Evolutionary conservation across 1,284 basidiomycete genomes (phyloP), one percentile per base, ranked within the genome.

Genomic region (Porogramme epimiltina): DNA sequence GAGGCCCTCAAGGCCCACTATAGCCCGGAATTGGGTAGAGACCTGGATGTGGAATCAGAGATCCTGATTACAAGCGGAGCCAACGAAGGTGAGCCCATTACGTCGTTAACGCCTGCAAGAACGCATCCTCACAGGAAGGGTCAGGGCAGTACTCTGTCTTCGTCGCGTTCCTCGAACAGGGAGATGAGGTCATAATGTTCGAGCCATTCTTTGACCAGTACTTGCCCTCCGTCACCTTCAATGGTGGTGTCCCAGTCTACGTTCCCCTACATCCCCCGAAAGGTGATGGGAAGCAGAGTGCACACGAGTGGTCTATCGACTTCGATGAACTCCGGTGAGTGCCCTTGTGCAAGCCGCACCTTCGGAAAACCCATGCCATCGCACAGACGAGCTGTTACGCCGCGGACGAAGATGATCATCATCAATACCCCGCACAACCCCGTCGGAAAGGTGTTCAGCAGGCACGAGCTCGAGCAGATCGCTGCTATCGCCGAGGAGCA

Each of bases 171-270:
- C 72, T 95, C 42, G 86, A 96, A 57, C 78, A 84, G 33, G 94
- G 89, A 8, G 97, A 99, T 68, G 96, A 98, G 72, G 97, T 99
- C 55, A 95, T 99, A 70, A 87, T 98, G 80, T 95, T 99, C 66
- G 97, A 99, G 73, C 96, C 93, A 4, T 95, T 94, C 79, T 98
- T 98, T 66, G 95, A 98, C 68, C 97, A 99, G 71, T 99, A 98
- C 74, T 82, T 91, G 55, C 89, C 93, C 33, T 92, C 91, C 9
- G 86, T 97, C 50, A 91, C 86, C 23, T 97, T 97, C 81, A 95
- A 97, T 65, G 91, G 90, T 26, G 95, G 94, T 42, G 88, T 85
- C 50, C 94, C 96, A 9, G 87, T 98, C 44, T 99, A 93, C 66
- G 93, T 99, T 6, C 96, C 97, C 2, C 79, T 99, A 15, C 92